Evolutionary conservation across 495 filamentous ascomycete species (phyloP), one percentile per base, ranked within the genome.

Genomic region (Evernia prunastri): DNA sequence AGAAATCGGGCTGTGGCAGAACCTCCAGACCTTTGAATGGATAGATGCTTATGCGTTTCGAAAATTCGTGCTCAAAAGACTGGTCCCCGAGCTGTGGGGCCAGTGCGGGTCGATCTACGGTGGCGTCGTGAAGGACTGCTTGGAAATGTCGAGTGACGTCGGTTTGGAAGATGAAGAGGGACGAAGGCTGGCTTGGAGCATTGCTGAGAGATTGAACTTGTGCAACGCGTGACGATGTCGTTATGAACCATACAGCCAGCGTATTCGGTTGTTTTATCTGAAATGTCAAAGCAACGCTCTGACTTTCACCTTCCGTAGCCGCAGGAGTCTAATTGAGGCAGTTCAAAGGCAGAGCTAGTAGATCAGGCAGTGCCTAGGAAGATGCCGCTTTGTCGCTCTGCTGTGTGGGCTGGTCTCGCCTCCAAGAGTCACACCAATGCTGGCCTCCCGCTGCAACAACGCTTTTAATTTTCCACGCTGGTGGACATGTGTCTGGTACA

Each of bases 11-110:
- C 51, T 54, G 29, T 54, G 51, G 51, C 51, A 54, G 51, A 54
- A 35, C 12, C 51, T 54, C 4, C 27, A 54, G 51, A 54, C 51
- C 1, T 54, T 33, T n/a, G 51, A 31, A 9, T 20, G 51, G 51
- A 0, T 0, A 20, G 51, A 54, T 54, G 29, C 5, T n/a, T 54
- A 54, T 54, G 51, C 13, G 0, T 54, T 54, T 54, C 51, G 51
- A 54, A 1, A 33, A 2, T 54, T 31, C 11, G 29, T 54, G 51
- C 51, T 54, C 51, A 33, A 18, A 3, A 54, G 17, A 8, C 29
- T 54, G 29, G 51, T 54, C 10, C 51, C 51, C 33, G 51, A 54
- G 15, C 29, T 54, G 18, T 54, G 51, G 51, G 51, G 51, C 29
- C 51, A 54, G 29, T 54, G 51, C 20, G 29, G 27, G 20, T 54